Evolutionary conservation across 495 filamentous ascomycete genomes (phyloP), one percentile per base, ranked within the genome.

Genomic region (Rusavskia elegans): DNA sequence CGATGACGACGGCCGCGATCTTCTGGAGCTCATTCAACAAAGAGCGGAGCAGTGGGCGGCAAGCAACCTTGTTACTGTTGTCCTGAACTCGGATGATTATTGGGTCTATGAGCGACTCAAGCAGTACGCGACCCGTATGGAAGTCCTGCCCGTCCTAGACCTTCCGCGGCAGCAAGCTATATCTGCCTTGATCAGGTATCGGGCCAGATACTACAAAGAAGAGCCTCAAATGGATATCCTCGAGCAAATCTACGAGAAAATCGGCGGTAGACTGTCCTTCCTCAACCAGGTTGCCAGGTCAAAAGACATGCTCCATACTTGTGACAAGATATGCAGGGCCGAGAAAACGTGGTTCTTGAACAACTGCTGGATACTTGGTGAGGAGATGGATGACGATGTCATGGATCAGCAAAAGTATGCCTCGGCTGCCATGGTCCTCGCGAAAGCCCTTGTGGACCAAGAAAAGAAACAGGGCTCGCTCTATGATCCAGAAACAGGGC

Each of bases 321-420:
- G 89, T 64, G 68, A 85, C 27, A 65, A 79, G 16, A 96, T 98
- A 55, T 84, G 81, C 55, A 66, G 81, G 35, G 79, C 74, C 21
- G 92, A 98, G 64, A 92, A 87, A 66, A 87, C 80, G 1, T 98
- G 92, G 92, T 85, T 97, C 61, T 64, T 96, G 42, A 96, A 94
- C 67, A 81, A 93, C 57, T 95, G 89, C 66, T 88, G 89, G 78
- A 93, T 97, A 54, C 77, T 98, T 10, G 92, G 92, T 16, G 70
- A 64, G 40, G 85, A 87, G 55, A 96, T 96, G 89, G 92, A 98
- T 58, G 92, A 98, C 68, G 92, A 98, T 66, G 92, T 96, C 38
- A 97, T 98, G 92, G 88, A 97, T 61, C 83, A 96, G 67, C 92
- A 97, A 58, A 98, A 98, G 63, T 92, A 84, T 68, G 83, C 90